phyloP scores from a whole-genome alignment of 2,329 filamentous ascomycete genomes.

The Alternaria conjuncta region DNA sequence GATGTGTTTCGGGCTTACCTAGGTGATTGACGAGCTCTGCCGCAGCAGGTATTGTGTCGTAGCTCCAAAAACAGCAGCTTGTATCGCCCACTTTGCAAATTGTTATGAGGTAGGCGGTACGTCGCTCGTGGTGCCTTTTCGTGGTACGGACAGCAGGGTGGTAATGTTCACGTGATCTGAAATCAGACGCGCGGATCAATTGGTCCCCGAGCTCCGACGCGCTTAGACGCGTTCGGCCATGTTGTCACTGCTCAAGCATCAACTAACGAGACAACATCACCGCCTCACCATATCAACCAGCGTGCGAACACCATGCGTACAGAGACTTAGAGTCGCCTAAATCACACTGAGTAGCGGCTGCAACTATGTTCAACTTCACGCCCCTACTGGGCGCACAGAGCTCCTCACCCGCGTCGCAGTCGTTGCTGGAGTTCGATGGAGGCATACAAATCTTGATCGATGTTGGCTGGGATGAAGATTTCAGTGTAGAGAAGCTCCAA shows the following conservation, averaged over 20 bases:
- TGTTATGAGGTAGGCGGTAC: neutral
- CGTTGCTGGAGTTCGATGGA: conserved; percentile 94
- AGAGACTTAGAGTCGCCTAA: conserved; percentile 2
- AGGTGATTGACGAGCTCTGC: neutral
- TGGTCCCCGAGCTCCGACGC: conserved; percentile 8
- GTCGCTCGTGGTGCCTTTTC: neutral
- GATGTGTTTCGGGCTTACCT: neutral
- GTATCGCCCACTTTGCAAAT: neutral
- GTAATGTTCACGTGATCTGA: neutral
- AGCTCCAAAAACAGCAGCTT: neutral
- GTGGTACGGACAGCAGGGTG: neutral
- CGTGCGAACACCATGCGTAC: conserved; percentile 10
- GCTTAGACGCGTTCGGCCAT: conserved; percentile 12
- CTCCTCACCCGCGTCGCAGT: conserved; percentile 85
- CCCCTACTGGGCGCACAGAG: conserved; percentile 90
- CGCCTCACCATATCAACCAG: neutral
- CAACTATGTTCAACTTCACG: conserved; percentile 91
- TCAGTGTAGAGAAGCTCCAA: conserved; percentile 80
- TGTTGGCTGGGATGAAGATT: conserved; percentile 93
- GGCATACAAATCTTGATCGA: conserved; percentile 95
- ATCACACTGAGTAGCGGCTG: neutral
- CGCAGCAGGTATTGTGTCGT: neutral
- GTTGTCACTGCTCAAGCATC: conserved; percentile 2
- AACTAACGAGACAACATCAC: conserved; percentile 4
- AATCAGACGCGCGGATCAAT: neutral